Evolutionary conservation across 2,329 filamentous ascomycete species (phyloP), one percentile per base, ranked within the genome.

Genomic region (Xylariaceae sp.): DNA sequence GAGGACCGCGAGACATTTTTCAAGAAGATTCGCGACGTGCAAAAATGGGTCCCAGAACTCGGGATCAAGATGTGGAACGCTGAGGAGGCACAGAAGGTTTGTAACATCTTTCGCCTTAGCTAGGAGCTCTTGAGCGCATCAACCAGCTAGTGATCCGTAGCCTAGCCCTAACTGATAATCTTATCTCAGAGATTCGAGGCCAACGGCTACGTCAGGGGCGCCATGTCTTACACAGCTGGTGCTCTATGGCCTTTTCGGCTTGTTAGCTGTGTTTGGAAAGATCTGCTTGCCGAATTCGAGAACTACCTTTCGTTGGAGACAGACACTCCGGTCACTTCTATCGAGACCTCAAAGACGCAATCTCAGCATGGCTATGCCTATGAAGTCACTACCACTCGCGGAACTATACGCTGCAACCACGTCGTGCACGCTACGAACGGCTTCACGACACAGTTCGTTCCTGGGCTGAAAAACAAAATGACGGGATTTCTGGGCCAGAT

Each of bases 381-480:
- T 60, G 64, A 67, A 1, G 61, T 85, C 4, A 59, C 70, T 4
- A 84, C 82, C 1, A 47, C 60, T 0, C 70, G 76, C 6, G 81
- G 81, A 2, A 58, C 35, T 0, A 71, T 85, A 27, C 65, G 62
- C 3, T 72, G 80, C 6, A 69, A 71, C 0, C 77, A 85, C 46
- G 70, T 87, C 1, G 72, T 86, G 2, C 80, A 86, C 57, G 80
- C 80, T 6, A 86, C 81, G 1, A 85, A 86, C 56, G 81, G 72
- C 4, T 79, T 79, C 57, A 73, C 78, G 0, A 66, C 75, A 0
- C 75, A 82, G 44, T 74, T 85, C 1, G 62, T 85, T 2, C 80
- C 82, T 0, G 74, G 71, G 0, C 68, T 84, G 1, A 70, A 73
- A 3, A 73, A 74, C 7, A 75, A 73, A 35, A 63, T 81, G n/a